phyloP scores from a whole-genome alignment of 2,329 filamentous ascomycete genomes.

The Apiospora arundinis region DNA sequence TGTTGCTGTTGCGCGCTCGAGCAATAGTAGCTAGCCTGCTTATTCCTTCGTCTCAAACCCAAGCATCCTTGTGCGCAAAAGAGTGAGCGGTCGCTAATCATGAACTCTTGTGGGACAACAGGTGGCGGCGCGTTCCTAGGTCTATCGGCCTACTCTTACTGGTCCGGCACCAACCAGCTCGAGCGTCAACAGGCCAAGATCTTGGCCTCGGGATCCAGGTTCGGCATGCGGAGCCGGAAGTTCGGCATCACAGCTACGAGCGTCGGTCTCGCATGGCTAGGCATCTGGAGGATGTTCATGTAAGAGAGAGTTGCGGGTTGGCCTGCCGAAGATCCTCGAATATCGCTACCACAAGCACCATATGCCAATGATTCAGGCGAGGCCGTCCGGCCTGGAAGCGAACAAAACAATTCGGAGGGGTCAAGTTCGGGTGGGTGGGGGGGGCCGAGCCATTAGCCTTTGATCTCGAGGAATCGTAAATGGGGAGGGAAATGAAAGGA shows the following conservation, averaged over 20 bases:
- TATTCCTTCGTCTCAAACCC: background rate
- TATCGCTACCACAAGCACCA: too few relatives aligned
- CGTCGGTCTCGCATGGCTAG: slow-evolving; percentile 70
- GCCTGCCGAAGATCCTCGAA: background rate
- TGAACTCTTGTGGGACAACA: slow-evolving; percentile 41
- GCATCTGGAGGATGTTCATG: slow-evolving; percentile 70
- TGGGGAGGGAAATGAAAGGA: too few relatives aligned
- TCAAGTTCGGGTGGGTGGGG: too few relatives aligned
- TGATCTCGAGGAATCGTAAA: too few relatives aligned
- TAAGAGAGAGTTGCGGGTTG: slow-evolving; percentile 39
- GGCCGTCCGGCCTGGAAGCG: too few relatives aligned
- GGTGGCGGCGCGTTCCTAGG: slow-evolving; percentile 78
- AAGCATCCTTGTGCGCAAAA: background rate
- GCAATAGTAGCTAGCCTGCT: background rate
- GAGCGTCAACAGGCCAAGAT: slow-evolving; percentile 70
- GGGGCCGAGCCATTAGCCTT: too few relatives aligned
- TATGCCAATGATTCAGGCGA: too few relatives aligned
- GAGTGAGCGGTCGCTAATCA: background rate
- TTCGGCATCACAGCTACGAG: slow-evolving; percentile 73
- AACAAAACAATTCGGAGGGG: too few relatives aligned
- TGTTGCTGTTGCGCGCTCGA: background rate
- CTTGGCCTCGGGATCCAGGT: slow-evolving; percentile 70
- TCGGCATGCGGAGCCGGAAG: slow-evolving; percentile 75
- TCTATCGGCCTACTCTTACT: slow-evolving; percentile 78
- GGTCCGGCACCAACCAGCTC: slow-evolving; percentile 75